Percentiles rank a stretch among this genome's conserved stretches.
Evolutionary conservation across 1,284 basidiomycete species (phyloP).

Genomic region (Bondarzewia mesenterica): DNA sequence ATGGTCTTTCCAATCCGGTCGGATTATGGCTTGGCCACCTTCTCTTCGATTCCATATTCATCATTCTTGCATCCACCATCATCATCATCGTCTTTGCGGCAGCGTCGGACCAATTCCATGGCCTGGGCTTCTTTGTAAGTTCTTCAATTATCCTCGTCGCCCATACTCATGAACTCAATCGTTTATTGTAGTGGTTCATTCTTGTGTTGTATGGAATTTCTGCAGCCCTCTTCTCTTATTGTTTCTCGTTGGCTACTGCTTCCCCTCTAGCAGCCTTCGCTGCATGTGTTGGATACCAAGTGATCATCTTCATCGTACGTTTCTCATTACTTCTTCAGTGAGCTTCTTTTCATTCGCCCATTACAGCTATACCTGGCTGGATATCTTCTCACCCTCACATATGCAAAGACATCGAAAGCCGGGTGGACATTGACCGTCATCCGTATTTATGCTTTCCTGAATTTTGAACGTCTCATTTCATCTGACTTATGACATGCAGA

Average conservation of each 20-base stretch:
- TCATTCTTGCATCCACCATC: conserved; percentile 48
- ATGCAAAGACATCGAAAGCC: conserved; percentile 53
- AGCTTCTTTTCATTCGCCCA: background rate
- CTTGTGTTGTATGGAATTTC: conserved; percentile 66
- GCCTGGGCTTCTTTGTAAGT: conserved; percentile 60
- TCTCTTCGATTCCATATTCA: conserved; percentile 62
- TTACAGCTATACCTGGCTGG: conserved; percentile 53
- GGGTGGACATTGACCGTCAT: conserved; percentile 49
- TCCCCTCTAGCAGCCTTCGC: conserved; percentile 74
- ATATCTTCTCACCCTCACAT: conserved; percentile 65
- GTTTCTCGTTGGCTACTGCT: conserved; percentile 50
- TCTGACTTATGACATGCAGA: conserved; percentile 25
- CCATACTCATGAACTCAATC: background rate
- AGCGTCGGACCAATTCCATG: conserved; percentile 57
- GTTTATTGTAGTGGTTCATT: conserved; percentile 54
- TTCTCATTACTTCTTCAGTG: background rate
- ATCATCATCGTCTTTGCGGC: conserved; percentile 56
- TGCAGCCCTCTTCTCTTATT: conserved; percentile 62
- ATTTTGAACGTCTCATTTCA: background rate
- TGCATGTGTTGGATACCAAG: conserved; percentile 65
- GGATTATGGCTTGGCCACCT: conserved; percentile 78
- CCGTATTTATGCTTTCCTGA: conserved; percentile 26
- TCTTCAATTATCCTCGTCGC: background rate
- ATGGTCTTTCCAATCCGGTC: conserved; percentile 64
- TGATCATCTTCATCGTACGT: conserved; percentile 62